These are phyloP conservation scores for Pestalotiopsis sp. DNA, from an alignment of 2,329 filamentous ascomycete genomes.

Conservation along the genomic window DNA sequence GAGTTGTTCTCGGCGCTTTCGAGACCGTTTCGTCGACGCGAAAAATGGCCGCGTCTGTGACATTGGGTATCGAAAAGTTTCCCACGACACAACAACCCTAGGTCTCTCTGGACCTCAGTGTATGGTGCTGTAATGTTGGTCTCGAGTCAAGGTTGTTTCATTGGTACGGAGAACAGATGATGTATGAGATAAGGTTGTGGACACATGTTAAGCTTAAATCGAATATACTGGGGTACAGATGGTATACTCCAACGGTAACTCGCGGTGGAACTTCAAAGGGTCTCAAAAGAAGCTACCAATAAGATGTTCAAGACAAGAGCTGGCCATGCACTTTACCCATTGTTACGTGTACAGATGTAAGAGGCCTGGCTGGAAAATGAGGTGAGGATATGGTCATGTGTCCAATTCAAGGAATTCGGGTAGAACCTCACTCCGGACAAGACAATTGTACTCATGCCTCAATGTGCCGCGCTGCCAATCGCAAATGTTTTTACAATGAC, in stretches of 20 bases:
- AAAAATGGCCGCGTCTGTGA: too few relatives aligned
- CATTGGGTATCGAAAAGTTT: too few relatives aligned
- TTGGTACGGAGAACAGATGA: not conserved
- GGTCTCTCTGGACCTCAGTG: not conserved
- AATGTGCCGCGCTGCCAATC: too few relatives aligned
- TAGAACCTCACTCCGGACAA: too few relatives aligned
- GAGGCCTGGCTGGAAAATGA: too few relatives aligned
- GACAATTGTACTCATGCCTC: too few relatives aligned
- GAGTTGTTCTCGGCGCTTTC: not conserved
- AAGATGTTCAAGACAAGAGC: not conserved
- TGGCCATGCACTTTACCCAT: too few relatives aligned
- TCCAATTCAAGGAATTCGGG: too few relatives aligned
- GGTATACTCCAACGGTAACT: not conserved
- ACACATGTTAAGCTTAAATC: constrained; percentile 7
- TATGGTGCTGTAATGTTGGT: not conserved
- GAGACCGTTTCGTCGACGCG: not conserved
- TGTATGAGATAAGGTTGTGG: not conserved
- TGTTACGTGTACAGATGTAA: too few relatives aligned
- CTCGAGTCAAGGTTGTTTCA: not conserved
- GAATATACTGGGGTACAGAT: not conserved
- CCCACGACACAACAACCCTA: too few relatives aligned
- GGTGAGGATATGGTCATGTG: too few relatives aligned
- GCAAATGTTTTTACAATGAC: too few relatives aligned
- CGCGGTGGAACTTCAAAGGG: not conserved
- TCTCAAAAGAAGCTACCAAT: not conserved